Base-by-base conservation (phyloP, 169 alveolate genomes). In the Perkinsus marinus region DNA sequence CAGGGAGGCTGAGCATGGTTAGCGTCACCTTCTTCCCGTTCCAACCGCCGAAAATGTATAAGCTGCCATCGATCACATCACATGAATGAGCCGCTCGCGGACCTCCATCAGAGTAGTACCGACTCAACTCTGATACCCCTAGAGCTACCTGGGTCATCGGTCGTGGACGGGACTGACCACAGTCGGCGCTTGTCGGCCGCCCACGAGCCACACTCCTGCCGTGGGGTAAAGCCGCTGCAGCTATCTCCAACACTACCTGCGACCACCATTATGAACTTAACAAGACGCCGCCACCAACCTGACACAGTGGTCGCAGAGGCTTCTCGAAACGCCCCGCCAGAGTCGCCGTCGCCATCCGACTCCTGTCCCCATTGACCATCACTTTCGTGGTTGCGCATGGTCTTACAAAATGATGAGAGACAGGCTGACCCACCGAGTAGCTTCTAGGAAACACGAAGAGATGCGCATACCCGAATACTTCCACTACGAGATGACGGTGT, bases 11-110 rank as follows among this genome's bases (percentile, higher is more conserved):
- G 79, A 2, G 79, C 79, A 19, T 2, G 5, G 30, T 19, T 57
- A 19, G 26, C 37, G 30, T 2, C 22, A 16, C 79, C 39, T 91
- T 90, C 91, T 94, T 93, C 37, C 96, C 96, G 68, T 95, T 95
- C 96, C 96, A 95, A 36, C 96, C 96, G 26, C 96, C 96, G 46
- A 95, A 95, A 30, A 95, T 68, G 90, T 92, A 93, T 41, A 94
- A 39, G 34, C 89, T 93, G 90, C 79, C 91, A 17, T 92, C 94
- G 39, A 94, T 90, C 17, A 90, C 91, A 68, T 91, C 93, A 91
- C 96, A 95, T 3, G 95, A 92, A 91, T 95, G 96, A 90, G 96
- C 96, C 9, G 96, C 96, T 68, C 96, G 90, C 19, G 96, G 96
- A 30, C 95, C 94, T 30, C 79, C 9, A 7, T 0, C 34, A 57